Evolutionary conservation across 371 early-diverging fungal genomes (phyloP).

Genomic region (Saksenaea oblongispora): DNA sequence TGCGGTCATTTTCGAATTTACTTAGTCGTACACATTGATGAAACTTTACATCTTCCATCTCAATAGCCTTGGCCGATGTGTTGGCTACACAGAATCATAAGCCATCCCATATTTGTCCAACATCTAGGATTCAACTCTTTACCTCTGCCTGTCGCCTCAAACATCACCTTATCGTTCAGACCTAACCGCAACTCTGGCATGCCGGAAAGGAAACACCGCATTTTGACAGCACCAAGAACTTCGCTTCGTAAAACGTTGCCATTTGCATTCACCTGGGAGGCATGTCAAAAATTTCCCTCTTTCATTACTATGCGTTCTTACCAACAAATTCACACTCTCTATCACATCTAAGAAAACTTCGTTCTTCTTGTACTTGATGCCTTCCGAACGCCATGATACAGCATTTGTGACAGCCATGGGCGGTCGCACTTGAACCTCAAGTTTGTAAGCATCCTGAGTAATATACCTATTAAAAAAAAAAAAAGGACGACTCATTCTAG

Average conservation of each 20-base stretch:
- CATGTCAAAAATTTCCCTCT: background rate
- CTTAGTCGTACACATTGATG: constrained; percentile 98
- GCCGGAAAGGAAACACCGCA: constrained; percentile 95
- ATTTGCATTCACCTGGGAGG: constrained; percentile 73
- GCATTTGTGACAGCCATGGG: constrained; percentile 98
- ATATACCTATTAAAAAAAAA: constrained; percentile 69
- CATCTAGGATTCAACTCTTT: constrained; percentile 14
- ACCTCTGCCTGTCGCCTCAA: constrained; percentile 94
- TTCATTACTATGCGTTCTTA: constrained; percentile 31
- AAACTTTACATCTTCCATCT: constrained; percentile 99
- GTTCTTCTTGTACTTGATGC: constrained; percentile 95
- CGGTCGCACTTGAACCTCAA: constrained; percentile 88
- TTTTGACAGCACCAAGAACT: constrained; percentile 94
- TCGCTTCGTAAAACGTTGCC: constrained; percentile 96
- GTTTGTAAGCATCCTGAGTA: constrained; percentile 95
- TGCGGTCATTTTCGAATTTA: constrained; percentile 95
- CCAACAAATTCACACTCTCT: constrained; percentile 92
- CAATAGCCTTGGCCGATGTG: constrained; percentile 92
- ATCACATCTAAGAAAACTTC: constrained; percentile 92
- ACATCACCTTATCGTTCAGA: constrained; percentile 97
- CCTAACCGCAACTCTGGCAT: constrained; percentile 99
- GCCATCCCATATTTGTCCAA: background rate
- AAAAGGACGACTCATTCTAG: background rate
- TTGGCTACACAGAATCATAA: constrained; percentile 24
- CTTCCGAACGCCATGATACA: constrained; percentile 97